A percentile compares a stretch with the other conserved stretches of the same genome.
phyloP scores from a whole-genome alignment of 371 early-diverging fungal species.

The Furculomyces boomerangus region DNA sequence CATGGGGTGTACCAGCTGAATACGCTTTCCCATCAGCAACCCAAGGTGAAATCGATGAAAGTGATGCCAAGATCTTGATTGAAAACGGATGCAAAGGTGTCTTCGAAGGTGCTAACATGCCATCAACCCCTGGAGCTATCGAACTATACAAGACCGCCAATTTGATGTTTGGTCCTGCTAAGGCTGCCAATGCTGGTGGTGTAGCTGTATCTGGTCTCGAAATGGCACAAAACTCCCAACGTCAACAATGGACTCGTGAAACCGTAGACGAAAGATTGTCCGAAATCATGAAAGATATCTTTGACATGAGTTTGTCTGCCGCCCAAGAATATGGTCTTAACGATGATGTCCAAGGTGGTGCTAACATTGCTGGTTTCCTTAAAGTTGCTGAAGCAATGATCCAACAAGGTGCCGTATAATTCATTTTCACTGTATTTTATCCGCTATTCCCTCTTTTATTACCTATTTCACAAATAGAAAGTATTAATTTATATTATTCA shows the following conservation, averaged over 20 bases:
- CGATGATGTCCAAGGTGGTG: conserved; percentile 26
- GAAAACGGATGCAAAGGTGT: conserved; percentile 26
- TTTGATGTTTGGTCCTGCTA: conserved; percentile 26
- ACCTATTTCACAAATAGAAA: too few species aligned
- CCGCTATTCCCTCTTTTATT: too few species aligned
- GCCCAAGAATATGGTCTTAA: conserved; percentile 19
- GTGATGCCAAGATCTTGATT: conserved; percentile 21
- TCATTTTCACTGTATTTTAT: background rate
- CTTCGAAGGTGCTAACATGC: conserved; percentile 30
- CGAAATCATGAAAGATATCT: conserved; percentile 28
- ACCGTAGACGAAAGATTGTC: conserved; percentile 22
- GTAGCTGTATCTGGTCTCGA: conserved; percentile 30
- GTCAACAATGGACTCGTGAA: conserved; percentile 27
- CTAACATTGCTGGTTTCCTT: conserved; percentile 30
- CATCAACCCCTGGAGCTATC: conserved; percentile 27
- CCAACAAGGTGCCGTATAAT: conserved; percentile 25
- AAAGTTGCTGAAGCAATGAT: conserved; percentile 28
- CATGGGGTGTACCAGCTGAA: conserved; percentile 26
- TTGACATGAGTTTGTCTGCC: conserved; percentile 22
- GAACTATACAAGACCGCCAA: conserved; percentile 19
- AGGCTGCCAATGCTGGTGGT: conserved; percentile 29
- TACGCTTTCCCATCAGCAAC: conserved; percentile 28
- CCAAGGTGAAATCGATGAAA: conserved; percentile 27
- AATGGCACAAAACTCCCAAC: conserved; percentile 30
- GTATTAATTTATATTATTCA: too few species aligned